phyloP scores from a whole-genome alignment of 768 basidiomycete genomes.

The Boletus bicolor region DNA sequence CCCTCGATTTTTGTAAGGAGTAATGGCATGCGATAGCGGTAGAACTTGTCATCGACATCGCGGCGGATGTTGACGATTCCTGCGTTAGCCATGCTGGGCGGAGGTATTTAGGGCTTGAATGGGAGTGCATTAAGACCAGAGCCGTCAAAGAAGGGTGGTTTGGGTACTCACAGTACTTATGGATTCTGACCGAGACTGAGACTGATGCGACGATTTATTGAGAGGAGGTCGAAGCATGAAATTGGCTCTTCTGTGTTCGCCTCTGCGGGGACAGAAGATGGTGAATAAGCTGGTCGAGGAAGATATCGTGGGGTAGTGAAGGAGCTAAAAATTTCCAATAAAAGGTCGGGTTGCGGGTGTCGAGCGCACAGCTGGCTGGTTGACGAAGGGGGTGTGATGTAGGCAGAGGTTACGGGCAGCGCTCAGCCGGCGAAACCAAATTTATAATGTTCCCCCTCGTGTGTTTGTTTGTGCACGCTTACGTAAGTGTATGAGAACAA shows the following conservation, averaged over 20 bases:
- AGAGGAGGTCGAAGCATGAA: constrained; percentile 94
- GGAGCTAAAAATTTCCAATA: neutral
- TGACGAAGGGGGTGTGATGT: neutral
- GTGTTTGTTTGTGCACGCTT: constrained; percentile 23
- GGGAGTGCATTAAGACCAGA: neutral
- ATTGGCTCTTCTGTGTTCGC: constrained; percentile 34
- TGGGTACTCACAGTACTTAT: constrained; percentile 48
- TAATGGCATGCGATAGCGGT: constrained; percentile 96
- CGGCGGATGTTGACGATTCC: constrained; percentile 90
- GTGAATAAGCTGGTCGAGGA: constrained; percentile 16
- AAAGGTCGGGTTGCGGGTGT: constrained; percentile 7
- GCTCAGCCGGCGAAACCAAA: constrained; percentile 8
- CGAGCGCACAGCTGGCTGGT: neutral
- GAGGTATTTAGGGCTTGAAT: constrained; percentile 53
- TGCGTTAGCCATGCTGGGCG: constrained; percentile 78
- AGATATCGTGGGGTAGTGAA: constrained; percentile 28
- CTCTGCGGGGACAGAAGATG: constrained; percentile 32
- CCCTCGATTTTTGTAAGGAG: constrained; percentile 97
- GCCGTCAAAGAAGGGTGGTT: neutral
- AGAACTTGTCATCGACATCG: constrained; percentile 96
- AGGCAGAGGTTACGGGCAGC: neutral
- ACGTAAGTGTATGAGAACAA: neutral
- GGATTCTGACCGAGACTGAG: constrained; percentile 48
- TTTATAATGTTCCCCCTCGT: constrained; percentile 20
- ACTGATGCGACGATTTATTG: constrained; percentile 66